These are phyloP conservation scores for Blastobotrys americana DNA, from an alignment of 805 yeast genomes.

Conservation along the genomic window DNA sequence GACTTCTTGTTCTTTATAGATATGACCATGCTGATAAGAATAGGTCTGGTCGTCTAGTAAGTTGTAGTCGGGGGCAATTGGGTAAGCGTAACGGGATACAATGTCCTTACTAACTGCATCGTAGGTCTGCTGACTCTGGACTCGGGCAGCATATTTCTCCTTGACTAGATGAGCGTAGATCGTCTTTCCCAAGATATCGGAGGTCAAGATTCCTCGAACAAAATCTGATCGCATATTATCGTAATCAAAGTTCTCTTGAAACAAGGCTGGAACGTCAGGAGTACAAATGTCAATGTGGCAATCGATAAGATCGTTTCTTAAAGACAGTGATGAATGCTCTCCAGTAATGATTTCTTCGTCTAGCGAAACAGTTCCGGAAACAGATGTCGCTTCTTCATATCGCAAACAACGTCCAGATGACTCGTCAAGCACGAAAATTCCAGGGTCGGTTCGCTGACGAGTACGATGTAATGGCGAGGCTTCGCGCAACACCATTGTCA, in stretches of 20 bases:
- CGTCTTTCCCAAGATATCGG: slow-evolving; percentile 84
- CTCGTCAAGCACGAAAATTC: slow-evolving; percentile 74
- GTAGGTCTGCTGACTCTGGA: slow-evolving; percentile 91
- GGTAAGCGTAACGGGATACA: slow-evolving; percentile 87
- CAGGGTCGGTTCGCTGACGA: slow-evolving; percentile 72
- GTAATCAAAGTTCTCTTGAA: slow-evolving; percentile 94
- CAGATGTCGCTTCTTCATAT: slow-evolving; percentile 67
- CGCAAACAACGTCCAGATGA: slow-evolving; percentile 69
- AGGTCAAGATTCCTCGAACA: slow-evolving; percentile 80
- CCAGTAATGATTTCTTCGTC: slow-evolving; percentile 84
- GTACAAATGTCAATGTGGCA: slow-evolving; percentile 95
- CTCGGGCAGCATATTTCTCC: slow-evolving; percentile 85
- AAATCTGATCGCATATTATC: slow-evolving; percentile 81
- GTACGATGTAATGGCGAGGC: slow-evolving; percentile 82
- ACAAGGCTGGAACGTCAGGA: slow-evolving; percentile 88
- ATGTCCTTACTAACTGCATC: slow-evolving; percentile 87
- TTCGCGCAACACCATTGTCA: slow-evolving; percentile 86
- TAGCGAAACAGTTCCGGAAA: slow-evolving; percentile 46
- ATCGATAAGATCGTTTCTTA: slow-evolving; percentile 90
- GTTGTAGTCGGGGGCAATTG: slow-evolving; percentile 82
- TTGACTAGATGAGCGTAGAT: slow-evolving; percentile 81
- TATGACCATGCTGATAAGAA: slow-evolving; percentile 72
- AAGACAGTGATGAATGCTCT: slow-evolving; percentile 50
- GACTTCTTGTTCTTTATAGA: slow-evolving; percentile 85
- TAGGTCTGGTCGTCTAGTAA: slow-evolving; percentile 64